Evolutionary conservation across 352 stramenopile species (phyloP).

Genomic region (Globisporangium rhizosaccharum): DNA sequence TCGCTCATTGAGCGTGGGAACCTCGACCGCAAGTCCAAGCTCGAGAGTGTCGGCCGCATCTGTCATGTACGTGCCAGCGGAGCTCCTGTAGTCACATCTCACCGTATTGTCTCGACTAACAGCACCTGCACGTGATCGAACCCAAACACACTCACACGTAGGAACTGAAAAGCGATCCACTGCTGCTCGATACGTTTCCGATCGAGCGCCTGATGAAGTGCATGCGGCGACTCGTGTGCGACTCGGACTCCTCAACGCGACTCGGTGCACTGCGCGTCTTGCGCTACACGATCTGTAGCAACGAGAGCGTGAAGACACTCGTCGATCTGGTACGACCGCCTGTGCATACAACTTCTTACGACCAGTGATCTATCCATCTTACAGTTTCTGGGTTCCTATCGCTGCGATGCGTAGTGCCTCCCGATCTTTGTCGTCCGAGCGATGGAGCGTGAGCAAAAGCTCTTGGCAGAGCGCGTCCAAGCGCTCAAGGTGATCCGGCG

Average conservation of each 20-base stretch:
- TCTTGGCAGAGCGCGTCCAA: conserved; percentile 79
- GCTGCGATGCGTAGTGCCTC: conserved; percentile 29
- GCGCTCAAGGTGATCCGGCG: conserved; percentile 82
- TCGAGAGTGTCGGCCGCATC: conserved; percentile 78
- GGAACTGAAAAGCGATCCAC: conserved; percentile 83
- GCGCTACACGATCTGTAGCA: conserved; percentile 82
- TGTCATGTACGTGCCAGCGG: conserved; percentile 49
- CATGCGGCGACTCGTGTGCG: conserved; percentile 67
- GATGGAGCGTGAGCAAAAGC: conserved; percentile 84
- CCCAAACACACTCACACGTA: conserved; percentile 9
- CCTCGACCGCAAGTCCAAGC: conserved; percentile 84
- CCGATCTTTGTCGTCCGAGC: conserved; percentile 80
- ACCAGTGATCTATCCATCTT: too few relatives aligned
- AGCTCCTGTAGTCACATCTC: neutral
- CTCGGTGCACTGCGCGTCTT: conserved; percentile 72
- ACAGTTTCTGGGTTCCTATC: neutral
- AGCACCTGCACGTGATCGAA: neutral
- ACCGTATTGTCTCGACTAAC: neutral
- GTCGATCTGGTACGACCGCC: conserved; percentile 39
- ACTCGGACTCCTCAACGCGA: conserved; percentile 76
- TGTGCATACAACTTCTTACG: neutral
- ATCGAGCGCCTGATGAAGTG: conserved; percentile 77
- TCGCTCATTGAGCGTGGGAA: conserved; percentile 78
- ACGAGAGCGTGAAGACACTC: conserved; percentile 57
- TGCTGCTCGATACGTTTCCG: conserved; percentile 79